Percentiles rank a stretch among this genome's conserved stretches.
Conservation (phyloP, 345 rosid species). For the Bruguiera sexangula region DNA sequence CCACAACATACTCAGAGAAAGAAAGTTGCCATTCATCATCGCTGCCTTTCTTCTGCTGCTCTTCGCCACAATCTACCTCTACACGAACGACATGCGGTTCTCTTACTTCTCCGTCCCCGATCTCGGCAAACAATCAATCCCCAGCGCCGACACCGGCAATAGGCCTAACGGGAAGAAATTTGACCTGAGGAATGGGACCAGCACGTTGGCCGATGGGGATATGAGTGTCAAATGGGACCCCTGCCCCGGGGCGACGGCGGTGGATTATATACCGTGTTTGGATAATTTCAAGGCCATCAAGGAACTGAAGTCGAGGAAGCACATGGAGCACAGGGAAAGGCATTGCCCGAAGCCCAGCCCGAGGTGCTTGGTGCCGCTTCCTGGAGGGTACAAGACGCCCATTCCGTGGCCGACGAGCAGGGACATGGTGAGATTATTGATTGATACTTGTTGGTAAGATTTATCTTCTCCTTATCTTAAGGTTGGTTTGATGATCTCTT, state of each 20-base stretch:
- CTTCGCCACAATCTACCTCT: constrained; percentile 37
- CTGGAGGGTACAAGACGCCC: constrained; percentile 57
- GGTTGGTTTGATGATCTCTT: background rate
- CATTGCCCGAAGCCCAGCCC: constrained; percentile 74
- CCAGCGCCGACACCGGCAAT: constrained; percentile 12
- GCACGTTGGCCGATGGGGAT: constrained; percentile 4
- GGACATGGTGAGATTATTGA: constrained; percentile 84
- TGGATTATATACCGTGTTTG: constrained; percentile 80
- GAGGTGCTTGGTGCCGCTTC: constrained; percentile 72
- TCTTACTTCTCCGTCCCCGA: constrained; percentile 34
- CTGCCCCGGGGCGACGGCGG: constrained; percentile 46
- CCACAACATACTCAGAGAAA: constrained; percentile 39
- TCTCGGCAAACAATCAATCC: constrained; percentile 22
- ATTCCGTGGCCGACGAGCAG: constrained; percentile 92
- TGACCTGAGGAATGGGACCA: background rate
- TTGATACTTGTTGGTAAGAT: constrained; percentile 48
- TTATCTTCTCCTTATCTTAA: constrained; percentile 9
- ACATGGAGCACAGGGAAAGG: constrained; percentile 88
- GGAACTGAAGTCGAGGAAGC: constrained; percentile 57
- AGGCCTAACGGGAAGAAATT: background rate
- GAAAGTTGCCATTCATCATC: constrained; percentile 47
- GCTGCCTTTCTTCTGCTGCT: constrained; percentile 41
- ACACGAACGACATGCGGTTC: constrained; percentile 21
- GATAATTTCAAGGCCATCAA: constrained; percentile 66
- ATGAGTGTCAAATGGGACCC: constrained; percentile 40